Base-by-base conservation (phyloP, 2,329 filamentous ascomycete genomes). In the Xylaria sp. region DNA sequence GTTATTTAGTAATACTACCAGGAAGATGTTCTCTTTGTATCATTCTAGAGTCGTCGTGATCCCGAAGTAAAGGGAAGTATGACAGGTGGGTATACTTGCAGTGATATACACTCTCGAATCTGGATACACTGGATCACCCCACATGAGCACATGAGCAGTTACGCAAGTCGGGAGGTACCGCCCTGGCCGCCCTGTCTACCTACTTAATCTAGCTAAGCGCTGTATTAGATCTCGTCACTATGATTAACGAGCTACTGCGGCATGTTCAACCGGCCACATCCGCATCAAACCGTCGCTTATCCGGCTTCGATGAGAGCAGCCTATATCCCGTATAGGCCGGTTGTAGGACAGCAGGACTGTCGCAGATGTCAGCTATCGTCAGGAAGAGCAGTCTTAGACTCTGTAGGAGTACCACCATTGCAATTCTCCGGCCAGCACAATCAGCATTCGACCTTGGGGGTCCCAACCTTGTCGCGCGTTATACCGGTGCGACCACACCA, bases 241-340 rank as follows among this genome's bases (percentile, higher is more conserved):
- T 37, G 34, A 37, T 10, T 20, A 18, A 48, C 7, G 7, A 48
- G 8, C 6, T n/a, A n/a, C 6, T 18, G 54, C 54, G 56, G 41
- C 9, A 18, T 44, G 46, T 62, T 65, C 52, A 63, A 66, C 66
- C 62, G 37, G 28, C 12, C 56, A 13, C 20, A 58, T 46, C 55
- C 55, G 67, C 63, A 31, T 39, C 51, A 65, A 68, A 62, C 66
- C 66, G 66, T 37, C 51, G 41, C 55, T 28, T 28, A 18, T 41
- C 8, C 55, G 5, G 23, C 23, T 58, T 6, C 8, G 20, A 54
- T 20, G 37, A 61, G 34, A 41, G 20, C 18, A 41, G 31, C 55
- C 20, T 41, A 54, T 51, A 48, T 9, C 8, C 18, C 28, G n/a
- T 41, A 52, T 54, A 46, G 52, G 59, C 59, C 48, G 5, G 46